Percentiles rank a stretch among this genome's conserved stretches.
Conservation (phyloP, 2,329 filamentous ascomycete species). For the Eutypa lata region DNA sequence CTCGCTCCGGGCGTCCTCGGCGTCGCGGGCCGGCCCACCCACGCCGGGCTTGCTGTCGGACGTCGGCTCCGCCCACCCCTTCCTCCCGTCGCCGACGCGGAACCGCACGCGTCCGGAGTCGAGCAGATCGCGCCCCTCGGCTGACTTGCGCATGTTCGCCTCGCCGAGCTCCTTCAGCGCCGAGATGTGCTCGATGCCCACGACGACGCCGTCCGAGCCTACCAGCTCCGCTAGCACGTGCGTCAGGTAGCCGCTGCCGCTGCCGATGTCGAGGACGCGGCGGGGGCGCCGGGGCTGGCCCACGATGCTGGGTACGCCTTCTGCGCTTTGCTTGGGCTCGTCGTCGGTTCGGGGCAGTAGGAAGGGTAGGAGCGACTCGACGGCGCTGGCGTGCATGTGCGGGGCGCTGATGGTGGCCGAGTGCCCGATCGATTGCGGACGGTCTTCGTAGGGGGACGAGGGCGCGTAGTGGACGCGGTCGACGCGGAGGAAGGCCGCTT, state of each 20-base stretch:
- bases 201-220: constrained; percentile 49
- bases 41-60: constrained; percentile 21
- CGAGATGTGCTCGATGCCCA: constrained; percentile 73
- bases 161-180: constrained; percentile 61
- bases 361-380: constrained; percentile 46
- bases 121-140: constrained; percentile 57
- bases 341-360: constrained; percentile 35
- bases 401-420: constrained; percentile 56
- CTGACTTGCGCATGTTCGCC: constrained; percentile 63
- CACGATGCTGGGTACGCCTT: not conserved
- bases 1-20: constrained; percentile 34
- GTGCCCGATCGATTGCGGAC: constrained; percentile 54
- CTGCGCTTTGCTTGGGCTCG: not conserved
- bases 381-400: constrained; percentile 58
- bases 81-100: constrained; percentile 70
- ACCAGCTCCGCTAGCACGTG: constrained; percentile 82
- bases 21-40: constrained; percentile 19
- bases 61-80: constrained; percentile 53
- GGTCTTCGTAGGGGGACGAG: constrained; percentile 62
- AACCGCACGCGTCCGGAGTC: constrained; percentile 65
- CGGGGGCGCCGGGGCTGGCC: constrained; percentile 27
- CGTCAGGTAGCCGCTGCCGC: constrained; percentile 79
- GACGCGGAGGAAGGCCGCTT: constrained; percentile 78
- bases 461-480: constrained; percentile 85
- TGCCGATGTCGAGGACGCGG: constrained; percentile 70